These are phyloP conservation scores for Hymenoscyphus albidus DNA, from an alignment of 2,329 filamentous ascomycete species.

Conservation along the genomic window DNA sequence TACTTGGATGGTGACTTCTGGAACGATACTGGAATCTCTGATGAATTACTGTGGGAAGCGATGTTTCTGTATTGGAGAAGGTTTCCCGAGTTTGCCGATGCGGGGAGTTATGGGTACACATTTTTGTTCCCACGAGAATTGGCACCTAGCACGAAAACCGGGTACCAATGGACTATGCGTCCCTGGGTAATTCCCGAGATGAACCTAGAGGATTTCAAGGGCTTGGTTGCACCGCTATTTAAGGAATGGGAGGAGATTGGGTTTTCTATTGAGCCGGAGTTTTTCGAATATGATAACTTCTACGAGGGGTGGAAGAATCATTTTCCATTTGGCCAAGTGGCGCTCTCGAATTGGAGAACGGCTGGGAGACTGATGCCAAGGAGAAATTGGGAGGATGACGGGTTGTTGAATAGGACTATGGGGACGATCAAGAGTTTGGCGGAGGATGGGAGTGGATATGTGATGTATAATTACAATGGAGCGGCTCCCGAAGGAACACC, in stretches of 20 bases:
- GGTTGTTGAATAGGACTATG: not conserved
- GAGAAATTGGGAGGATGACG: constrained; percentile 2
- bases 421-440: not conserved
- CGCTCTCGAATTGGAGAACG: constrained; percentile 1
- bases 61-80: constrained; percentile 1
- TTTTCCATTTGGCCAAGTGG: not conserved
- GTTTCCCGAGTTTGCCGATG: not conserved
- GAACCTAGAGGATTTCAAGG: constrained; percentile 1
- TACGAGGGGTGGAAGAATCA: constrained; percentile 3
- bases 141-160: not conserved
- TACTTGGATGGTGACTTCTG: not conserved
- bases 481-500: constrained; percentile 1
- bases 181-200: constrained; percentile 6
- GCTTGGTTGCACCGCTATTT: not conserved
- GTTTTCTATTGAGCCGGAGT: not conserved
- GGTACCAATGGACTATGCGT: not conserved
- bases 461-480: constrained; percentile 8
- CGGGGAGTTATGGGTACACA: constrained; percentile 2
- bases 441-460: not conserved
- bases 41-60: constrained; percentile 1
- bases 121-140: not conserved
- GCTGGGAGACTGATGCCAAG: constrained; percentile 1
- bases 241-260: constrained; percentile 4
- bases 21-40: not conserved
- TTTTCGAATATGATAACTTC: constrained; percentile 8